A percentile compares a stretch with the other conserved stretches of the same genome.
Conservation (phyloP, 2,329 filamentous ascomycete species). For the Fusarium nematophilum region DNA sequence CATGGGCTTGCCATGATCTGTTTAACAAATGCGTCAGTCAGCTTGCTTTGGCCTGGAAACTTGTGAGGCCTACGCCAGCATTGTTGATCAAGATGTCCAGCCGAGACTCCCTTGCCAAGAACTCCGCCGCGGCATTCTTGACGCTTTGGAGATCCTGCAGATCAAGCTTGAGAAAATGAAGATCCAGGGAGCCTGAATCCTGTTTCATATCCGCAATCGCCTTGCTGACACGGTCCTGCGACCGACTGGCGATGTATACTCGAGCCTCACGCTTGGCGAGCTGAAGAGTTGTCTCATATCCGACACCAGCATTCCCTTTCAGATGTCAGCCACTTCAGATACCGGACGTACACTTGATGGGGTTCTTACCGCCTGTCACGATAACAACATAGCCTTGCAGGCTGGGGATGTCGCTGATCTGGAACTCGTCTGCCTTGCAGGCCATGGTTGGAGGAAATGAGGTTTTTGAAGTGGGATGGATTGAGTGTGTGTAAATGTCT, state of each 20-base stretch:
- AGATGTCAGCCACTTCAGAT: rapidly evolving
- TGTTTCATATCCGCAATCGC: conserved; percentile 35
- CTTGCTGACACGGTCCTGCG: conserved; percentile 30
- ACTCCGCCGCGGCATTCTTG: conserved; percentile 25
- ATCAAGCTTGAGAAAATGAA: conserved; percentile 39
- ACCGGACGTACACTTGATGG: rapidly evolving
- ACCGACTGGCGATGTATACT: conserved; percentile 40
- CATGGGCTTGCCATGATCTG: conserved; percentile 39
- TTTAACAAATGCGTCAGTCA: conserved; percentile 33
- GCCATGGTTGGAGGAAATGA: conserved; percentile 1
- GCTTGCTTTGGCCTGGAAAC: neutral
- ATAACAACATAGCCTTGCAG: conserved; percentile 37
- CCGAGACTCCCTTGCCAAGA: conserved; percentile 26
- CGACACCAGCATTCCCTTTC: conserved; percentile 37
- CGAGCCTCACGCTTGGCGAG: conserved; percentile 33
- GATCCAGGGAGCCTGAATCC: conserved; percentile 18
- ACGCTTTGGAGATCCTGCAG: conserved; percentile 36
- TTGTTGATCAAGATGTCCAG: conserved; percentile 41
- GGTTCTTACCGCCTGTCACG: conserved; percentile 35
- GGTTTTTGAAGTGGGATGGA: neutral
- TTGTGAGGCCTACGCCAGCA: conserved; percentile 46
- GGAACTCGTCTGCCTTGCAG: conserved; percentile 24
- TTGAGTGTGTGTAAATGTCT: neutral
- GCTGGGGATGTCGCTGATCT: conserved; percentile 32
- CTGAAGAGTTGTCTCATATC: conserved; percentile 37